phyloP scores from a whole-genome alignment of 1,284 basidiomycete species.

The Cystobasidium slooffiae region DNA sequence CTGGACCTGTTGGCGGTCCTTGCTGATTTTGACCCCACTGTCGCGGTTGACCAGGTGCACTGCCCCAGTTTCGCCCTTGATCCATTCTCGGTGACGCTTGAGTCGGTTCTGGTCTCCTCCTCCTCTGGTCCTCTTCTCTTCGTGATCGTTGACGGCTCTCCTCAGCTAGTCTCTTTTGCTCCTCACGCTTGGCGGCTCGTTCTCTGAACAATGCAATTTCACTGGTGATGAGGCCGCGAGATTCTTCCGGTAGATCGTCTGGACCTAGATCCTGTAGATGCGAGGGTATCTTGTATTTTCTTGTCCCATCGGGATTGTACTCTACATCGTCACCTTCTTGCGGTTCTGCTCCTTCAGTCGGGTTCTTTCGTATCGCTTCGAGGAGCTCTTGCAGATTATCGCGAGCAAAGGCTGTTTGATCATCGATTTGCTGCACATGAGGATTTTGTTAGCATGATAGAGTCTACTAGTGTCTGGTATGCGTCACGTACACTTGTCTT shows the following conservation, averaged over 20 bases:
- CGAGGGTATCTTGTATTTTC: slow-evolving; percentile 39
- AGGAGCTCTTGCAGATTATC: slow-evolving; percentile 36
- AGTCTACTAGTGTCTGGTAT: too few relatives aligned
- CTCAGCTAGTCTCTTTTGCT: slow-evolving; percentile 48
- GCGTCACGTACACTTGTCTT: slow-evolving; percentile 52
- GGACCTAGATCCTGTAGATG: slow-evolving; percentile 54
- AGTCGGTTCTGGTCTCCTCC: slow-evolving; percentile 31
- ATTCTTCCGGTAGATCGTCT: slow-evolving; percentile 54
- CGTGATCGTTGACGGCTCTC: slow-evolving; percentile 44
- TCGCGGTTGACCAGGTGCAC: slow-evolving; percentile 9
- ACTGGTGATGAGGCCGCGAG: slow-evolving; percentile 51
- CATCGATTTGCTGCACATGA: slow-evolving; percentile 36
- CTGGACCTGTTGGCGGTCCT: slow-evolving; percentile 4
- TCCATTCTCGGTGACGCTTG: slow-evolving; percentile 36
- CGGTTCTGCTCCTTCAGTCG: slow-evolving; percentile 5
- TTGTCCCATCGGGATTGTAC: slow-evolving; percentile 39
- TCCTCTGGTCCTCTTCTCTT: slow-evolving; percentile 43
- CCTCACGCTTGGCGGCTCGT: slow-evolving; percentile 52
- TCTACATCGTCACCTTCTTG: slow-evolving; percentile 24
- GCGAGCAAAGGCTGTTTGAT: slow-evolving; percentile 37
- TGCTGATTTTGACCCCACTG: slow-evolving; percentile 29
- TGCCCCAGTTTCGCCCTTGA: slow-evolving; percentile 29
- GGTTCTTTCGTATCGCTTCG: slow-evolving; percentile 18
- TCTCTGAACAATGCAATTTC: slow-evolving; percentile 55
- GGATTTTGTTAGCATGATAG: too few relatives aligned